Evolutionary conservation across 768 basidiomycete genomes (phyloP), one percentile per base, ranked within the genome.

Genomic region (Chalciporus chontae): DNA sequence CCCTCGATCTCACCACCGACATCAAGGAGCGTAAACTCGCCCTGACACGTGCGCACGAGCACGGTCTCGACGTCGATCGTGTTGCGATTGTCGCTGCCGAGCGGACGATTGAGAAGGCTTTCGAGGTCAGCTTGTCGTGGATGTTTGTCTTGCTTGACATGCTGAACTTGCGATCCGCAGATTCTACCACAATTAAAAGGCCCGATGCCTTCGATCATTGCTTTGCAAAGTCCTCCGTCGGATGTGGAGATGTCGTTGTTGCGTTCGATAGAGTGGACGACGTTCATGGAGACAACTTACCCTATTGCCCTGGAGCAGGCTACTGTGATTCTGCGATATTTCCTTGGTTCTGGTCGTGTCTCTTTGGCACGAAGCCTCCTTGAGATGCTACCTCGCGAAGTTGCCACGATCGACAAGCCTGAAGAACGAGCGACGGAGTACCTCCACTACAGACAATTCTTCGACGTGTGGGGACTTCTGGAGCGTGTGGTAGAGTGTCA

Each of bases 211-310:
- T 80, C 79, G 1, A 71, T 84, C n/a, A 77, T 82, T 41, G 70
- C 73, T 2, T 58, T 79, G 37, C 85, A 84, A 54, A 73, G 75
- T 9, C 73, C 77, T 0, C 74, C 85, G 0, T 78, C 74, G 1
- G 80, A 83, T 14, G 67, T 69, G 0, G 87, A 92, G 61, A 61
- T 70, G 53, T 65, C 88, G 42, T 73, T 98, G 8, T 75, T 95
- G 26, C 81, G 94, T 17, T 89, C 90, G 0, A 85, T 97, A 43
- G 94, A 98, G 61, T 99, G 95, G 95, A 88, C 94, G 45, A 87
- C 82, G 0, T 88, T 89, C 64, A 73, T 77, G 56, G 79, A 82
- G 27, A 70, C 77, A 5, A 98, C 94, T 1, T 83, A 85, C 54
- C 71, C 75, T 10, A 84, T 84, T 6, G 94, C 94, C 0, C 71